Conservation (phyloP, 1,139 yeast species). For the Hanseniaspora uvarum region DNA sequence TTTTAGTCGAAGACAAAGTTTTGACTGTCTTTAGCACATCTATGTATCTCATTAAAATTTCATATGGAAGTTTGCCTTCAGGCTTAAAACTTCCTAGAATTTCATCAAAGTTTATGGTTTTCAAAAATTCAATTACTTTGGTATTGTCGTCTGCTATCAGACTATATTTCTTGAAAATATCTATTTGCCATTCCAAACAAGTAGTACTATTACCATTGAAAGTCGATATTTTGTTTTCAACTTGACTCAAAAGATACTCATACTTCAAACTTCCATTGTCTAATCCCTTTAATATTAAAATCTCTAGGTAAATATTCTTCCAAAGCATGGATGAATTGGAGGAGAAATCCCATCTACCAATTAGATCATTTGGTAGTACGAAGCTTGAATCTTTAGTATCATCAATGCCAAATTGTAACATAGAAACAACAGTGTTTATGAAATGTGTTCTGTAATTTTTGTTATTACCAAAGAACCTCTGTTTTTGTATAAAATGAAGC, state of each 20-base stretch:
- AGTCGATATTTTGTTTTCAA: not conserved
- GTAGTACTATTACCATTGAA: not conserved
- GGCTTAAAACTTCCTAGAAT: not conserved
- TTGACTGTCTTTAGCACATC: slow-evolving; percentile 27
- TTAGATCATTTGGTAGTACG: slow-evolving; percentile 4
- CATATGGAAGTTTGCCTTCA: slow-evolving; percentile 12
- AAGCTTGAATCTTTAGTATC: slow-evolving; percentile 24
- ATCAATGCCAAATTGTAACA: slow-evolving; percentile 19
- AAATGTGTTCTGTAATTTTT: slow-evolving; percentile 1
- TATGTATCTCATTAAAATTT: not conserved
- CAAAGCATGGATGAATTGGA: not conserved
- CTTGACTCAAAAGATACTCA: not conserved
- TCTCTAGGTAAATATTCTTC: not conserved
- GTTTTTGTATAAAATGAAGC: slow-evolving; percentile 20
- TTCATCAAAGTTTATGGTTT: not conserved
- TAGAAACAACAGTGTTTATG: not conserved
- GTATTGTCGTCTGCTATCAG: slow-evolving; percentile 20
- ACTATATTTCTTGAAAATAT: slow-evolving; percentile 22
- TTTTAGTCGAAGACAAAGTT: slow-evolving; percentile 30
- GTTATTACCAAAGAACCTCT: slow-evolving; percentile 14
- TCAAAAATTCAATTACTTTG: slow-evolving; percentile 11
- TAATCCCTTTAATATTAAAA: slow-evolving; percentile 4
- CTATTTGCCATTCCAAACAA: slow-evolving; percentile 1
- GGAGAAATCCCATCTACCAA: slow-evolving; percentile 8
- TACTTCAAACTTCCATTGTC: slow-evolving; percentile 14